Percentiles rank a stretch among this genome's conserved stretches.
phyloP scores from a whole-genome alignment of 768 basidiomycete species.

The Mycena rebaudengoi region DNA sequence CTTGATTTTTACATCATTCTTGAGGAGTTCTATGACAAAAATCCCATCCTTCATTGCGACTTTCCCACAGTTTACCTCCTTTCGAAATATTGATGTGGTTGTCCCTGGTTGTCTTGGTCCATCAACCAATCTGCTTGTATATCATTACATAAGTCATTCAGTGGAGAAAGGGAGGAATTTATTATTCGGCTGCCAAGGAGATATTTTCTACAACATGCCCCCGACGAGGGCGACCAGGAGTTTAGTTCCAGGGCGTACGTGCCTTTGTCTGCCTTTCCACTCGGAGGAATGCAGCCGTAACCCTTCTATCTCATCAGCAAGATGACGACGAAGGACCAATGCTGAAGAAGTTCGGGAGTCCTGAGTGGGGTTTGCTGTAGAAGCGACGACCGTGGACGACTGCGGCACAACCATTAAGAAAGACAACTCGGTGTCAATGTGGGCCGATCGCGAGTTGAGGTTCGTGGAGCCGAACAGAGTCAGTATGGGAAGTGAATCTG shows the following conservation, averaged over 20 bases:
- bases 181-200: no score
- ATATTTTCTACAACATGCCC: constrained; percentile 79
- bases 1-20: no score
- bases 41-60: no score
- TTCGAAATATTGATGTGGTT: no score
- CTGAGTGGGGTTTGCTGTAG: no score
- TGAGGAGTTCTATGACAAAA: no score
- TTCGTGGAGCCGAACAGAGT: constrained; percentile 96
- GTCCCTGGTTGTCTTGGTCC: no score
- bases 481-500: constrained; percentile 61
- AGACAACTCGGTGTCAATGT: constrained; percentile 92
- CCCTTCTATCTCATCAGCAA: constrained; percentile 62
- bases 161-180: no score
- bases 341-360: no score
- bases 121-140: no score
- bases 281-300: constrained; percentile 58
- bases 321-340: constrained; percentile 50
- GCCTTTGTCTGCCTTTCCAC: constrained; percentile 69
- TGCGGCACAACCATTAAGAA: constrained; percentile 79
- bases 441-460: constrained; percentile 88
- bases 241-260: constrained; percentile 71
- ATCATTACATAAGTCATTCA: no score
- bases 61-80: no score
- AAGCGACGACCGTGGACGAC: background rate
- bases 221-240: constrained; percentile 69